Evolutionary conservation across 2,329 filamentous ascomycete genomes (phyloP), one percentile per base, ranked within the genome.

Genomic region (Cercospora sp.): DNA sequence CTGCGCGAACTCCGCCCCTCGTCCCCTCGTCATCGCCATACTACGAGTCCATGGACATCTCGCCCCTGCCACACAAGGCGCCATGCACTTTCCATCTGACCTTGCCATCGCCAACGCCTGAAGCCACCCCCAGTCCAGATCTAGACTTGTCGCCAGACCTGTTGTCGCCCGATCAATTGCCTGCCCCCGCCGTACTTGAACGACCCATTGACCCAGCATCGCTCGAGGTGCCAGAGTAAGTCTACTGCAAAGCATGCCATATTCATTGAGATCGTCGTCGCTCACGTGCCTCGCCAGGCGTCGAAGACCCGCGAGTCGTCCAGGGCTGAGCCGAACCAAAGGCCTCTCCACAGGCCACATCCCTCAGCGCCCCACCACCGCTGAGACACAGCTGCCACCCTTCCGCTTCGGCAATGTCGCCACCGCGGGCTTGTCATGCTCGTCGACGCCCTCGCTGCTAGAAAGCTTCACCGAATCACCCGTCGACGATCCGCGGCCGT

Each of bases 11-110:
- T 43, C 93, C 95, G 68, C 92, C 93, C 53, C 84, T 97, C 63
- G 69, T 72, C 34, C 89, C 89, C 24, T 91, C 92, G 1, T 97
- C 94, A 6, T 97, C 94, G 55, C 93, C 94, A 6, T 88, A 87
- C 65, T 86, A 86, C 40, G 93, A 97, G 79, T 85, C 88, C 66
- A 97, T 98, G 93, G 94, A 98, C 77, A 89, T 97, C 80, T 97
- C 94, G 55, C 94, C 95, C 45, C 82, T 98, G 49, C 94, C 93
- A 69, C 93, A 97, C 83, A 97, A 97, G 83, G 84, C 86, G 32
- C 86, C 91, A 12, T 85, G 81, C 79, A 51, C 45, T 13, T 82
- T 85, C 71, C 85, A 90, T 73, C 84, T 91, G 70, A 89, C 90
- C 72, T 80, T 92, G 64, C 86, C 88, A 32, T 94, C 92, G 32